Base-by-base conservation (phyloP, 139 green algal genomes). In the Tetradesmus lagerheimii region DNA sequence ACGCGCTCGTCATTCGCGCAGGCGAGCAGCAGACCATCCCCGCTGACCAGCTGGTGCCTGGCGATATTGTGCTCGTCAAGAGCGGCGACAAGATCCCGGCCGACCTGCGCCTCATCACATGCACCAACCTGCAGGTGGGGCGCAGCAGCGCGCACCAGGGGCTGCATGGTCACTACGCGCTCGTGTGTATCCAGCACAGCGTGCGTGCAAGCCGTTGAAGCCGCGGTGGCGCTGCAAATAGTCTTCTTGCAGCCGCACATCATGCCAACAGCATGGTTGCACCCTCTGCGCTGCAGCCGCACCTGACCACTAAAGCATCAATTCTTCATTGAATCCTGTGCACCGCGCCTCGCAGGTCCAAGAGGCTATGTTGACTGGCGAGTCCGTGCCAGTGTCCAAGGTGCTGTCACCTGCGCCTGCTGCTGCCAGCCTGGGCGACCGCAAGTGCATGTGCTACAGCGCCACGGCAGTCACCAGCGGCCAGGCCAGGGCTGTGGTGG, bases 351-450 rank as follows among this genome's bases (percentile, higher is more conserved):
- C 47, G 38, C 77, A 87, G 89, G 79, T 91, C 83, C 89, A 93
- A 43, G 94, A 98, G 80, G 92, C 96, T 6, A 95, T 94, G 71
- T 89, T 98, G 39, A 98, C 96, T 6, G 96, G 96, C 16, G 96
- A 98, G 92, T 97, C 94, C 53, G 92, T 96, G 67, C 93, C 95
- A 18, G 91, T 96, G 57, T 89, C 91, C 84, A 97, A 98, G 86
- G 75, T 77, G 29, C 85, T 91, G 84, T 31, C 75, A 0, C 29
- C 89, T 15, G 74, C 47, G 38, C 50, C 86, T 53, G 50, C 76
- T 38, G 8, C n/a, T 25, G 85, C 86, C 64, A 14, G 35, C 45
- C 82, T 93, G 81, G 91, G 92, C 20, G 88, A 94, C 62, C 88
- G 91, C 88, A 88, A 92, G 39, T 93, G 92, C 91, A 90, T 96